Evolutionary conservation across 345 rosid genomes (phyloP).

Genomic region (Boechera retrofracta): DNA sequence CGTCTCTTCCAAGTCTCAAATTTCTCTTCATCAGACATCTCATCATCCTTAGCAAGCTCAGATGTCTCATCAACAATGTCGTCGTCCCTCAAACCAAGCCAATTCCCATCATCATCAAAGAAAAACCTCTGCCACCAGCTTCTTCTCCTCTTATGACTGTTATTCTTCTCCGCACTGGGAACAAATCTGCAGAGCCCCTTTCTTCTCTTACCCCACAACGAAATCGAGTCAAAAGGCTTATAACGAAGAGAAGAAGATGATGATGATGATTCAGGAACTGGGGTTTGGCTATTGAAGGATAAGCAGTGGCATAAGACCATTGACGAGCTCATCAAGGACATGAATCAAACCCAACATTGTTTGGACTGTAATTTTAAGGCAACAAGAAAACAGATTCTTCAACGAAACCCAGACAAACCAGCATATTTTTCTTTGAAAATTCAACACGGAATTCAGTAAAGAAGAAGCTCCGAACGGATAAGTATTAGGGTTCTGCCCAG

Average conservation of each 20-base stretch:
- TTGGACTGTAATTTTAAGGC: conserved; percentile 34
- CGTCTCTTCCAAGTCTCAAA: conserved; percentile 94
- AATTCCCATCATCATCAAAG: conserved; percentile 81
- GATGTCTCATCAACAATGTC: conserved; percentile 54
- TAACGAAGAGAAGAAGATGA: conserved; percentile 24
- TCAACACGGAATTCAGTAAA: conserved; percentile 14
- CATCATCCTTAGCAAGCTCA: conserved; percentile 50
- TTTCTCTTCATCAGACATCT: conserved; percentile 61
- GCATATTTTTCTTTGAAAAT: conserved; percentile 43
- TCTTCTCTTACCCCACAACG: conserved; percentile 42
- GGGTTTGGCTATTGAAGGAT: conserved; percentile 47
- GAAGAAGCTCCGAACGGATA: conserved; percentile 22
- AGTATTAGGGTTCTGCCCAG: conserved; percentile 26
- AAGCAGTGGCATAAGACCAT: conserved; percentile 56
- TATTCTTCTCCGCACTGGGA: conserved; percentile 51
- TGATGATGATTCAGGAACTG: conserved; percentile 23
- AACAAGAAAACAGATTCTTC: conserved; percentile 32
- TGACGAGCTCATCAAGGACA: conserved; percentile 77
- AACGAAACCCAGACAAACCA: conserved; percentile 25
- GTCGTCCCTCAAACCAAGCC: conserved; percentile 80
- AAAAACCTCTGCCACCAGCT: conserved; percentile 91
- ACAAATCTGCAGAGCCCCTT: conserved; percentile 52
- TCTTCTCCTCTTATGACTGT: conserved; percentile 50
- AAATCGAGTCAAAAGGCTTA: conserved; percentile 39
- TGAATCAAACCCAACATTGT: conserved; percentile 57